Evolutionary conservation across 805 yeast species (phyloP), one percentile per base, ranked within the genome.

Genomic region (Candida anglica): DNA sequence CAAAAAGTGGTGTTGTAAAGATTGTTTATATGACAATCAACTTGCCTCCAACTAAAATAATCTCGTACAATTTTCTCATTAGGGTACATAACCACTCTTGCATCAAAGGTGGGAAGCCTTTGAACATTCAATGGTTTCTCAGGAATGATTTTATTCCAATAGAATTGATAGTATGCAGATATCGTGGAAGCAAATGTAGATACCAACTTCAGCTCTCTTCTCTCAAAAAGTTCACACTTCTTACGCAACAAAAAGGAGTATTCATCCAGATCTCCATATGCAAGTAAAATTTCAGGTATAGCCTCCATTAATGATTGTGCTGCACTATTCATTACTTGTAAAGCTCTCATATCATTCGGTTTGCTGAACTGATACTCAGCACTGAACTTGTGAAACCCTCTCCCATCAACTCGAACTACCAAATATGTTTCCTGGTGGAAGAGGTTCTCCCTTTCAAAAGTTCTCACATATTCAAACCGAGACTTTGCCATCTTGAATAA

Each of bases 261-360:
- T 61, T 93, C 98, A 57, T 93, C 98, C 24, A 95, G 82, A 49
- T 93, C 98, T 0, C 98, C 98, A 53, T 83, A 93, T 0, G 96
- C 95, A 54, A 89, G 43, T 7, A 80, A 49, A 0, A 86, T 71
- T 42, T 93, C 98, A 6, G 83, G 75, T 26, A 86, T 75, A 24
- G 73, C 68, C 20, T 69, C 57, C 65, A 85, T 72, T 8, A 88
- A 71, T 30, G 74, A 71, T 39, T 54, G 46, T 0, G 98, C 98
- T 3, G 95, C 79, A 2, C 70, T 64, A 60, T 88, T 93, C 88
- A 93, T 88, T 40, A 88, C 73, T 2, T 66, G 60, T 20, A 93
- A 57, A 0, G 98, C 98, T 16, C 77, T 53, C 18, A 57, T 40
- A 58, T 93, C 98, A 51, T 93, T 93, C 3, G 98, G 98, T 53